These are phyloP conservation scores for Fulvia fulva DNA, from an alignment of 2,329 filamentous ascomycete species.

Conservation along the genomic window DNA sequence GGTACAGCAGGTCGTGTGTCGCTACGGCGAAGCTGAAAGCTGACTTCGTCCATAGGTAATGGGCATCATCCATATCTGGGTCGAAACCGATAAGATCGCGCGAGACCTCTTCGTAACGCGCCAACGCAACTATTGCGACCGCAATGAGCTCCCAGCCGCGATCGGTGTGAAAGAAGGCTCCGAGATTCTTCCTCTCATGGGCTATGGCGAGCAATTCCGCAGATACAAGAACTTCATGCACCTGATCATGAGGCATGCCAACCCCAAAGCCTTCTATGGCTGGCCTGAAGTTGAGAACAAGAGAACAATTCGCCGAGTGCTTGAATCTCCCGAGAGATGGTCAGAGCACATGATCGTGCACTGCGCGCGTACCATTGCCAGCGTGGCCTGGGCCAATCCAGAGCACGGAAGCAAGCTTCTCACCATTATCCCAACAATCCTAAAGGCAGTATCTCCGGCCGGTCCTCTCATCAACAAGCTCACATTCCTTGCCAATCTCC, in stretches of 20 bases:
- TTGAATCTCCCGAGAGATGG: constrained; percentile 32
- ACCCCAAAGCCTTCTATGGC: constrained; percentile 31
- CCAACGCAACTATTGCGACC: constrained; percentile 33
- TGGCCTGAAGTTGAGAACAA: constrained; percentile 34
- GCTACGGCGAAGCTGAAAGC: neutral
- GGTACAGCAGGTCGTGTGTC: constrained; percentile 5
- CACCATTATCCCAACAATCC: constrained; percentile 31
- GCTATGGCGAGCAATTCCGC: constrained; percentile 29
- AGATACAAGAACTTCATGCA: constrained; percentile 37
- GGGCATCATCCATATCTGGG: constrained; percentile 33
- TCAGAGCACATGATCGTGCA: constrained; percentile 34
- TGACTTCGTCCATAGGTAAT: constrained; percentile 19
- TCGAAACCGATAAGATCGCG: constrained; percentile 35
- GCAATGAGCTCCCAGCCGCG: constrained; percentile 34
- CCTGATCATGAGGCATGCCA: constrained; percentile 31
- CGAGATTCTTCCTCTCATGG: constrained; percentile 34
- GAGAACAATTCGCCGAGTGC: constrained; percentile 30
- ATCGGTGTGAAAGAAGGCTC: constrained; percentile 30
- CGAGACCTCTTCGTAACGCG: constrained; percentile 33
- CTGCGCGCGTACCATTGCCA: constrained; percentile 33
- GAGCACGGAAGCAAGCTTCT: constrained; percentile 34
- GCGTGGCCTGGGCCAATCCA: constrained; percentile 33
- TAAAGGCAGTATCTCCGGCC: constrained; percentile 33
- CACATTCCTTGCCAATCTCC: constrained; percentile 32
- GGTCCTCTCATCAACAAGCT: constrained; percentile 34